Evolutionary conservation across 164 flowering plant species (phyloP).

Genomic region (Vitis rotundifolia): DNA sequence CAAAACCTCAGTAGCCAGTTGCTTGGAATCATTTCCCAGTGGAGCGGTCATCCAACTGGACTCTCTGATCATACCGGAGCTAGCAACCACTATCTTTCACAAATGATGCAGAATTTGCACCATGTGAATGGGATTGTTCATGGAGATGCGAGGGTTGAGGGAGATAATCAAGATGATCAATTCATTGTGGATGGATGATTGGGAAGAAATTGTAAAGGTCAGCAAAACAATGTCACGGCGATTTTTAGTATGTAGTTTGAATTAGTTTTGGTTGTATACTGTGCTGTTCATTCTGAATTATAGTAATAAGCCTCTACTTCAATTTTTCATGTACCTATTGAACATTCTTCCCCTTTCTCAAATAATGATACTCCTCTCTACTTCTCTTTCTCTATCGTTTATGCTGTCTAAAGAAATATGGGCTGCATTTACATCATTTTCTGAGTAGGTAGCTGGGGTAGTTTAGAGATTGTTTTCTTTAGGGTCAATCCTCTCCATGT

Average conservation of each 20-base stretch:
- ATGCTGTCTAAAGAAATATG: too few relatives aligned
- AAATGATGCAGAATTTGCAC: conserved; percentile 85
- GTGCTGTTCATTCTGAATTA: conserved; percentile 2
- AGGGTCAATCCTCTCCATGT: too few relatives aligned
- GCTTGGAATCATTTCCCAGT: conserved; percentile 77
- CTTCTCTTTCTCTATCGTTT: background rate
- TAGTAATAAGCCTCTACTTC: conserved; percentile 4
- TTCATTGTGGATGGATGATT: conserved; percentile 79
- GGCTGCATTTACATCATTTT: too few relatives aligned
- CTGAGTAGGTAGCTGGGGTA: too few relatives aligned
- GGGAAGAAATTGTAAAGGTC: background rate
- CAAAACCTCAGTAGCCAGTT: conserved; percentile 71
- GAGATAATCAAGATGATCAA: conserved; percentile 84
- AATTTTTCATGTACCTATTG: conserved; percentile 12
- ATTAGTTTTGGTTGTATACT: conserved; percentile 17
- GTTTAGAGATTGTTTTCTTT: too few relatives aligned
- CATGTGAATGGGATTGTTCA: conserved; percentile 84
- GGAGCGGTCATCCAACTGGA: conserved; percentile 73
- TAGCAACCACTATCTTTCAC: conserved; percentile 75
- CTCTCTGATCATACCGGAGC: conserved; percentile 72
- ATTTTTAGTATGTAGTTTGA: background rate
- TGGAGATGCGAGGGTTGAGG: conserved; percentile 71
- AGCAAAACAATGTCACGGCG: background rate
- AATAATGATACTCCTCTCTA: background rate
- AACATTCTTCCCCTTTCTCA: background rate